These are phyloP conservation scores for Lachnellula subtilissima DNA, from an alignment of 2,329 filamentous ascomycete genomes.

Conservation along the genomic window DNA sequence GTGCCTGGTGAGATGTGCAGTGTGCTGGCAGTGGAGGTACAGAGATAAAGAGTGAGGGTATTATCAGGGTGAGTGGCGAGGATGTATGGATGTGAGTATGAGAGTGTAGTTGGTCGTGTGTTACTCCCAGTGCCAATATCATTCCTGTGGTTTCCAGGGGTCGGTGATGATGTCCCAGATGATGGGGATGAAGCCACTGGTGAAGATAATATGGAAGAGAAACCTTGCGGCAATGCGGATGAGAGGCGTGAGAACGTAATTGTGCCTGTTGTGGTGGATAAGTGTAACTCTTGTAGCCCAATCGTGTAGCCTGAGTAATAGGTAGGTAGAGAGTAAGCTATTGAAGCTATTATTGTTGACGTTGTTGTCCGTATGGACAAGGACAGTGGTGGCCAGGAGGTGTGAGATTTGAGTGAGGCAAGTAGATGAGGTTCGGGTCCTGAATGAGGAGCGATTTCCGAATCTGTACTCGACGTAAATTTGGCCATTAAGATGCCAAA, in stretches of 20 bases:
- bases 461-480: not conserved
- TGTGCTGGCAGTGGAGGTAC: constrained; percentile 52
- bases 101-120: constrained; percentile 25
- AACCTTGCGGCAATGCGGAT: constrained; percentile 45
- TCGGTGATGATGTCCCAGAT: constrained; percentile 33
- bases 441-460: not conserved
- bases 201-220: constrained; percentile 34
- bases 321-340: constrained; percentile 80
- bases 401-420: constrained; percentile 75
- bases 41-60: constrained; percentile 64
- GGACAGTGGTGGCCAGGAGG: constrained; percentile 70
- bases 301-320: constrained; percentile 78
- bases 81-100: constrained; percentile 62
- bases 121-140: not conserved
- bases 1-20: constrained; percentile 56
- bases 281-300: constrained; percentile 82
- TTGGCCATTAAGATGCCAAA: not conserved
- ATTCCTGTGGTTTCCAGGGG: constrained; percentile 31
- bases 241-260: constrained; percentile 45
- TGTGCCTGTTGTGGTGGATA: constrained; percentile 35
- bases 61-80: constrained; percentile 66
- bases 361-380: constrained; percentile 71
- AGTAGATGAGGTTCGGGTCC: constrained; percentile 45
- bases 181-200: constrained; percentile 7
- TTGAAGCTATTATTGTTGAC: constrained; percentile 66